phyloP scores from a whole-genome alignment of 2,329 filamentous ascomycete species.

The Fusarium sp. region DNA sequence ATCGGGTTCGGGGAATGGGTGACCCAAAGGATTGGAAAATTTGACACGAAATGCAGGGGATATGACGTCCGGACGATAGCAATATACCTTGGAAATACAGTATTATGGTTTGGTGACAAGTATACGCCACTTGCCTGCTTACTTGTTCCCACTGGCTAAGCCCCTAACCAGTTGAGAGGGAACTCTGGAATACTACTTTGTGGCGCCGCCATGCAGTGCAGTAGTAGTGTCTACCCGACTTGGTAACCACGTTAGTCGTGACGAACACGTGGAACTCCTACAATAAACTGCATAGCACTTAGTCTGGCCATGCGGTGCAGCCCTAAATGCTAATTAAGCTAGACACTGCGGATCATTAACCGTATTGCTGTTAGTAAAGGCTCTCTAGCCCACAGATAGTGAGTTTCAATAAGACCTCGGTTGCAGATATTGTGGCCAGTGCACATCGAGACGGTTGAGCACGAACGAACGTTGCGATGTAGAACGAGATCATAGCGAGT shows the following conservation, averaged over 20 bases:
- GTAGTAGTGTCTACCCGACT: background rate
- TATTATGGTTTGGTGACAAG: background rate
- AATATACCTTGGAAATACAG: background rate
- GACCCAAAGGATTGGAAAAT: background rate
- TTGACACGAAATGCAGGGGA: constrained; percentile 1
- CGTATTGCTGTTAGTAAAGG: constrained; percentile 24
- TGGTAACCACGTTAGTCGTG: constrained; percentile 1
- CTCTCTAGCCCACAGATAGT: constrained; percentile 8
- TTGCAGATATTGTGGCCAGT: constrained; percentile 6
- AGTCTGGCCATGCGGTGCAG: constrained; percentile 11
- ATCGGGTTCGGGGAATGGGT: constrained; percentile 1
- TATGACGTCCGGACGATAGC: constrained; percentile 1
- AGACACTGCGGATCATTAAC: constrained; percentile 21
- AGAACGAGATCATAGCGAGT: background rate
- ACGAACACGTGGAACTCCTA: constrained; percentile 8
- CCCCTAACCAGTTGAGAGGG: background rate
- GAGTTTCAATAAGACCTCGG: constrained; percentile 24
- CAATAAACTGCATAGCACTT: background rate
- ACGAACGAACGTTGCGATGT: background rate
- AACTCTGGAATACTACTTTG: background rate
- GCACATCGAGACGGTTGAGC: background rate
- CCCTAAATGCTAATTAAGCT: constrained; percentile 11
- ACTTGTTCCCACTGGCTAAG: background rate
- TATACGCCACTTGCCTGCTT: background rate
- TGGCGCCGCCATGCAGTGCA: constrained; percentile 2